Base-by-base conservation (phyloP, 2,329 filamentous ascomycete genomes). In the Alternaria arbusti region DNA sequence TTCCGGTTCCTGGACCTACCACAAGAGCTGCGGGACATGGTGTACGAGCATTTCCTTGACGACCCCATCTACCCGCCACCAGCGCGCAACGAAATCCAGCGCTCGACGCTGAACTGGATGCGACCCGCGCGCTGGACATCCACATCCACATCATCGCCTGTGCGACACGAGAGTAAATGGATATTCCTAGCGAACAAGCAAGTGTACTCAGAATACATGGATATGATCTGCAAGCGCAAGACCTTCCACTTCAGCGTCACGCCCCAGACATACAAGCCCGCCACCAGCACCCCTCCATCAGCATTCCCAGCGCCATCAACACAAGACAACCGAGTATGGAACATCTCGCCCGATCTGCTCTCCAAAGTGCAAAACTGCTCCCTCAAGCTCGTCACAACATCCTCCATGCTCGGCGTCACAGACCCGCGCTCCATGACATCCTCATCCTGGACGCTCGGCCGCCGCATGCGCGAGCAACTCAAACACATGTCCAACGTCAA, bases 341-440 rank as follows among this genome's bases (percentile, higher is more conserved):
- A 57, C n/a, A 72, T 80, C 4, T 54, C 28, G 13, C 68, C 46
- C 56, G 68, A 1, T n/a, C 64, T 25, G 66, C 68, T 15, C 54
- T 79, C 40, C 52, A 68, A 25, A 44, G 56, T 80, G 10, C 71
- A 70, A 49, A 70, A 70, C 52, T 75, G 71, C 46, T 69, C 73
- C 11, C 67, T 81, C 28, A 70, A 70, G 13, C 72, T 81, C 63
- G 60, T 74, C 54, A 74, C 74, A 12, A 80, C 78, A 1, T 76
- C 75, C 17, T 61, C 60, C 8, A 79, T 80, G 77, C 74, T 81
- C 54, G 78, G 77, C 49, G 73, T 74, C 49, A 59, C 69, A 0
- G 77, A 80, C 57, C 79, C 79, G 1, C 78, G 77, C 64, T 68
- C 66, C 54, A 79, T 81, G 76, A 65, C 59, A 1, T 73, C 77